phyloP scores from a whole-genome alignment of 495 filamentous ascomycete species.

The Terfezia claveryi region DNA sequence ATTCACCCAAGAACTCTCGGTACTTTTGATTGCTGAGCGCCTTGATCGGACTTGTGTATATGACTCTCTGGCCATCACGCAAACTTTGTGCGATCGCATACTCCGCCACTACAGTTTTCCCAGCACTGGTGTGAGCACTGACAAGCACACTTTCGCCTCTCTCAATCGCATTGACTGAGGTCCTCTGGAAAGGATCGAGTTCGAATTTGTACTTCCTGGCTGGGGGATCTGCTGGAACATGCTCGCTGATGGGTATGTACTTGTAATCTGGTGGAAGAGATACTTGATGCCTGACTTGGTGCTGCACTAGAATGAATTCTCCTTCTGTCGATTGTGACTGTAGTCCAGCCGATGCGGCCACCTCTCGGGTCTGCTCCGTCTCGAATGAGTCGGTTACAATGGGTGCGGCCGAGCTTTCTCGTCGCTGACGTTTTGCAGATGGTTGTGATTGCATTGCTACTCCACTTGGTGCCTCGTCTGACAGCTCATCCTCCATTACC shows the following conservation, averaged over 20 bases:
- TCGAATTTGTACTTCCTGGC: constrained; percentile 70
- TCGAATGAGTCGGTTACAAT: constrained; percentile 85
- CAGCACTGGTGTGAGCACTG: constrained; percentile 90
- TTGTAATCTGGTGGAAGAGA: constrained; percentile 81
- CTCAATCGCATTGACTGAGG: constrained; percentile 82
- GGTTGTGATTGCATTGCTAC: constrained; percentile 17
- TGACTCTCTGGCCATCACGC: constrained; percentile 90
- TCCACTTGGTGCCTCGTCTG: constrained; percentile 24
- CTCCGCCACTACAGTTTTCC: constrained; percentile 94
- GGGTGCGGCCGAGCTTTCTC: constrained; percentile 50
- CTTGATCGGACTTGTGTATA: constrained; percentile 98
- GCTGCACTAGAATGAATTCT: constrained; percentile 58
- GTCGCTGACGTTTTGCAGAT: constrained; percentile 47
- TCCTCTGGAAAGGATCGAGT: constrained; percentile 88
- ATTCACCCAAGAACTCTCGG: constrained; percentile 81
- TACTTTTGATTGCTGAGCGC: constrained; percentile 97
- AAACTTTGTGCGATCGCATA: constrained; percentile 96
- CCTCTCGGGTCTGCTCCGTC: constrained; percentile 81
- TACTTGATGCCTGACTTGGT: constrained; percentile 97
- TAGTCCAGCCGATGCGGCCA: constrained; percentile 62
- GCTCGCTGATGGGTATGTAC: constrained; percentile 77
- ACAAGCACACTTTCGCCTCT: constrained; percentile 88
- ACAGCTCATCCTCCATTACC: constrained; percentile 30
- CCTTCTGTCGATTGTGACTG: constrained; percentile 27
- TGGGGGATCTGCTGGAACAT: constrained; percentile 64